Evolutionary conservation across 495 filamentous ascomycete species (phyloP), one percentile per base, ranked within the genome.

Genomic region (Penicillium cosmopolitanum): DNA sequence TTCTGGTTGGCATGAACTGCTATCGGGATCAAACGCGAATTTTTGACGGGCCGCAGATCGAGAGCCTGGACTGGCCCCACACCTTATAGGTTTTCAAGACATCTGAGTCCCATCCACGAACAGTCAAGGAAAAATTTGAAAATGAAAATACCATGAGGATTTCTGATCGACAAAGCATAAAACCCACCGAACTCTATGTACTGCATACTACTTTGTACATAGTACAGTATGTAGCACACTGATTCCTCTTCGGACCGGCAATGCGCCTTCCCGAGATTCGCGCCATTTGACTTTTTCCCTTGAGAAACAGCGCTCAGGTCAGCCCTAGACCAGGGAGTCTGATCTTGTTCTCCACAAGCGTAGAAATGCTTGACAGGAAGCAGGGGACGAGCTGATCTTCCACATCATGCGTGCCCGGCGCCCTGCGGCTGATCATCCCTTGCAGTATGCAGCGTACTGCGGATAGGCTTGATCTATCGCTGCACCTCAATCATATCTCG

Each of bases 321-420:
- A 48, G 46, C 46, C 46, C 46, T 48, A 48, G 46, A 25, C 4
- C 10, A 28, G 23, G 46, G 21, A 10, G 19, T 28, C 18, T 19
- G n/a, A 9, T 3, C 11, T 48, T 3, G 5, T n/a, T 48, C 46
- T 19, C 19, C 46, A 28, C 19, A 25, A 23, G 19, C 19, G 8
- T 33, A 53, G 43, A 57, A 44, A 58, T 61, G 63, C 58, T 50
- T 61, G 63, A 61, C 63, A 62, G 63, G 36, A 65, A 61, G 58
- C 52, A 65, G 58, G 63, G 63, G 58, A 38, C 12, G 15, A 15
- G 47, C n/a, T 18, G 53, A 53, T 62, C 63, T 59, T 53, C 34
- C 35, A 53, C 54, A 33, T 50, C 31, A 35, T 35, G 44, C 52
- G 54, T 53, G 19, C 25, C 34, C 56, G 50, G 44, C 35, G 43